phyloP scores from a whole-genome alignment of 2,329 filamentous ascomycete genomes.

The Neofusicoccum parvum region DNA sequence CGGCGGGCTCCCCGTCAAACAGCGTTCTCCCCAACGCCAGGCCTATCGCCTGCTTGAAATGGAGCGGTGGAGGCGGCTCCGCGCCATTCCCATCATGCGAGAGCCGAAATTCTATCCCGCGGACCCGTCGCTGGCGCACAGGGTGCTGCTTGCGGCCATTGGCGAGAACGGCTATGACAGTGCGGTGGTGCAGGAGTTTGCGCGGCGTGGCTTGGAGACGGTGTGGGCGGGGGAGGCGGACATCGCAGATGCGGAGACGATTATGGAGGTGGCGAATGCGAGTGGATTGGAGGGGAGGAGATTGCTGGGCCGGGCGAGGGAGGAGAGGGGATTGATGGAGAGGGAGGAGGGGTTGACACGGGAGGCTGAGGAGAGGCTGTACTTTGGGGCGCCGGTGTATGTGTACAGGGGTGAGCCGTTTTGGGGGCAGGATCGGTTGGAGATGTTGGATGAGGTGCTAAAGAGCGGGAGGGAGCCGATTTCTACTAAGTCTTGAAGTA shows the following conservation, averaged over 20 bases:
- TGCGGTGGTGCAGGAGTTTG: conserved; percentile 20
- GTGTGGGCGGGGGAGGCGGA: conserved; percentile 23
- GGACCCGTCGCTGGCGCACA: conserved; percentile 35
- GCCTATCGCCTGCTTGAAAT: conserved; percentile 31
- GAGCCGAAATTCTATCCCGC: conserved; percentile 26
- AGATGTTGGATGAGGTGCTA: conserved; percentile 30
- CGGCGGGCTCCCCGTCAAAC: conserved; percentile 36
- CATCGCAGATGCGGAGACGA: conserved; percentile 15
- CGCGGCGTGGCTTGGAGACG: conserved; percentile 12
- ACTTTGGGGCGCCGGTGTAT: conserved; percentile 31
- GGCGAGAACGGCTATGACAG: conserved; percentile 21
- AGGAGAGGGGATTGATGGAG: conserved; percentile 11
- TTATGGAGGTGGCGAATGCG: not conserved
- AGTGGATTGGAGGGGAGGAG: not conserved
- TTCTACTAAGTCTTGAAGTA: not conserved
- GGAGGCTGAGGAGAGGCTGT: conserved; percentile 25
- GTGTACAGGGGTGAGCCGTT: conserved; percentile 28
- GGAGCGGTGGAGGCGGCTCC: conserved; percentile 31
- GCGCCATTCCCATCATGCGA: conserved; percentile 31
- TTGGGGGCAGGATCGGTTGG: conserved; percentile 32
- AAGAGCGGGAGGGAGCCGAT: conserved; percentile 26
- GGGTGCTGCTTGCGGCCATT: conserved; percentile 30
- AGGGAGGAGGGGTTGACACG: conserved; percentile 14
- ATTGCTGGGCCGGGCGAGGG: not conserved
- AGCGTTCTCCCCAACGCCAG: conserved; percentile 34